Evolutionary conservation across 2,329 filamentous ascomycete genomes (phyloP).

Genomic region (Paradendryphiella salina): DNA sequence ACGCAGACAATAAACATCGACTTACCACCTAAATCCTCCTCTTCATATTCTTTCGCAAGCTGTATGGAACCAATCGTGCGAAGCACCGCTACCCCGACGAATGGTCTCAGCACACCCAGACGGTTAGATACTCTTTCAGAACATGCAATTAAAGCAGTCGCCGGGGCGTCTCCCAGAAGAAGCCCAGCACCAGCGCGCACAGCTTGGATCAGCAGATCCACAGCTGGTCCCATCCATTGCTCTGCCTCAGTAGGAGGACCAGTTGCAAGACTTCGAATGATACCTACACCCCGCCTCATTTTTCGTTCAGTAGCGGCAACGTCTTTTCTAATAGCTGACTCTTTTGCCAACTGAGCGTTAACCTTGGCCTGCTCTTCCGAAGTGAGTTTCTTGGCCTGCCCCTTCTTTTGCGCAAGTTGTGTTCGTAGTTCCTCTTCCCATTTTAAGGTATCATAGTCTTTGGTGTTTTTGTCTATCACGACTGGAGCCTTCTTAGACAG

Average conservation of each 20-base stretch:
- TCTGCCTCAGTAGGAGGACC: slow-evolving; percentile 88
- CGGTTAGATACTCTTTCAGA: slow-evolving; percentile 73
- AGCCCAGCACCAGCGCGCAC: slow-evolving; percentile 81
- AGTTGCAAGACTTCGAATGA: slow-evolving; percentile 78
- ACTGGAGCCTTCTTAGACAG: slow-evolving; percentile 78
- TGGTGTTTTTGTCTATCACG: slow-evolving; percentile 82
- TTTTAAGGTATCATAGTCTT: slow-evolving; percentile 93
- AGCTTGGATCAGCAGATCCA: slow-evolving; percentile 70
- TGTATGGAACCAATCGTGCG: slow-evolving; percentile 75
- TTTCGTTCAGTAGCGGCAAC: slow-evolving; percentile 70
- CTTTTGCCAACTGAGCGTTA: slow-evolving; percentile 86
- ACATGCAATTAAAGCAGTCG: slow-evolving; percentile 77
- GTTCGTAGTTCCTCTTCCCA: slow-evolving; percentile 93
- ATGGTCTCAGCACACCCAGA: slow-evolving; percentile 75
- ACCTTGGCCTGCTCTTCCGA: slow-evolving; percentile 88
- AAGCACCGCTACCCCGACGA: slow-evolving; percentile 85
- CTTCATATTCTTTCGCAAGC: slow-evolving; percentile 70
- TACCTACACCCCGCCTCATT: slow-evolving; percentile 80
- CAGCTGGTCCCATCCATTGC: slow-evolving; percentile 83
- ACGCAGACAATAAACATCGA: background rate
- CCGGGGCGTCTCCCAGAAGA: slow-evolving; percentile 77
- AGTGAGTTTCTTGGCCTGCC: slow-evolving; percentile 85
- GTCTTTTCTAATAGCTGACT: slow-evolving; percentile 74
- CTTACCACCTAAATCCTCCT: slow-evolving; percentile 73
- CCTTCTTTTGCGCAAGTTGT: slow-evolving; percentile 91